Evolutionary conservation across 495 filamentous ascomycete genomes (phyloP), one percentile per base, ranked within the genome.

Genomic region (Mytilinidion resinicola): DNA sequence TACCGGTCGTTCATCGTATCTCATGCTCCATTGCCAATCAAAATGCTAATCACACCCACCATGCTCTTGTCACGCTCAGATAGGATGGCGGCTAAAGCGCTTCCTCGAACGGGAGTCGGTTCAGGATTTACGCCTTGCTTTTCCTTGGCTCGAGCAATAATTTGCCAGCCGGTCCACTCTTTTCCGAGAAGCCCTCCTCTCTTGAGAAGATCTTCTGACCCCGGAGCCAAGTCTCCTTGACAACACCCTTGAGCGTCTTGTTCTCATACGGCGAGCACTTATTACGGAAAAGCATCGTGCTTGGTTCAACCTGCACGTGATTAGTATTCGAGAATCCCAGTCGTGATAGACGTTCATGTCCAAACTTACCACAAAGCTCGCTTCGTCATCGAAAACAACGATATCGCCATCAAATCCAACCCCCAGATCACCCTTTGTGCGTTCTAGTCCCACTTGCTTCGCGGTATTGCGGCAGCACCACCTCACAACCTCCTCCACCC

Each of bases 211-310:
- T 80, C 69, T 80, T 86, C 61, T 74, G 73, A 1, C 93, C 93
- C 36, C 92, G 77, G 43, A 98, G 67, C 90, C 90, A 97, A 9
- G 93, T 96, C 78, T 96, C 90, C 52, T 76, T 80, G 12, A 96
- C 92, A 60, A 88, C 80, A 0, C 93, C 93, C 55, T 76, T 80
- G 68, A 98, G 82, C 6, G 71, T 80, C 63, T 84, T 85, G 21
- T 90, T 90, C 72, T 96, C 88, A 76, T 96, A 98, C 2, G 93
- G 93, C 21, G 83, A 89, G 75, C 89, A 89, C 72, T 95, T 95
- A 70, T 98, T 97, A 64, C 91, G 83, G 81, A 95, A 98, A 41
- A 93, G 80, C 92, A 98, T 96, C 25, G 65, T 68, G 20, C 56
- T 66, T 4, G 53, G 64, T 67, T 70, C 67, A 38, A 72, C 69